Base-by-base conservation (phyloP, 2,329 filamentous ascomycete genomes). In the Orbilia quercus region DNA sequence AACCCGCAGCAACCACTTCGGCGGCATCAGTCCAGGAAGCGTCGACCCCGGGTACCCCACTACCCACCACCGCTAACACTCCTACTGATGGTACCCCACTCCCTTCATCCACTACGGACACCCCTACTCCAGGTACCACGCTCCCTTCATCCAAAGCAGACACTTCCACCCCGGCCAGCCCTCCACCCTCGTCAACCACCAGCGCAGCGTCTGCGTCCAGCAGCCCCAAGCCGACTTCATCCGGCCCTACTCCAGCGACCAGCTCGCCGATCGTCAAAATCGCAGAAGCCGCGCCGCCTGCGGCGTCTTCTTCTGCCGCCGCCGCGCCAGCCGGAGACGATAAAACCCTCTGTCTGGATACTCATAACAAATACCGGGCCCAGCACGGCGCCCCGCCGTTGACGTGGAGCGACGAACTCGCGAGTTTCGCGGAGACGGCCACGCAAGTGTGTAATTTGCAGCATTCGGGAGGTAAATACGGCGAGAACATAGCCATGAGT, bases 401-500 rank as follows among this genome's bases (percentile, higher is more conserved):
- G 47, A 79, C 79, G 55, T 98, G 91, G 90, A 85, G 89, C 77
- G 79, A 82, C 6, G 82, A 82, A 44, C 86, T 92, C 58, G 90
- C 88, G 63, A 79, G 80, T 63, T 91, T 85, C 73, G 92, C 93
- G 40, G 76, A 83, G 50, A 82, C 82, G 62, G 86, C 88, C 91
- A 91, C 71, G 78, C 84, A 23, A 84, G 80, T 25, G n/a, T 96
- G 92, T 81, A 83, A 85, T 40, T 94, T 93, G 77, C 84, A 82
- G 31, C 94, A 98, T 81, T 86, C 86, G 75, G 84, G 82, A 54
- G 87, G 87, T 59, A 84, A 85, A 38, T 96, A 95, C 79, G 95
- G 95, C 75, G 95, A 99, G 83, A 99, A 98, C 86, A 89, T 98
- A 65, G 93, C 91, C 79, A 88, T 89, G 73, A 84, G 89, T 76